Base-by-base conservation (phyloP, 2,329 filamentous ascomycete genomes). In the Colletotrichum lupini region DNA sequence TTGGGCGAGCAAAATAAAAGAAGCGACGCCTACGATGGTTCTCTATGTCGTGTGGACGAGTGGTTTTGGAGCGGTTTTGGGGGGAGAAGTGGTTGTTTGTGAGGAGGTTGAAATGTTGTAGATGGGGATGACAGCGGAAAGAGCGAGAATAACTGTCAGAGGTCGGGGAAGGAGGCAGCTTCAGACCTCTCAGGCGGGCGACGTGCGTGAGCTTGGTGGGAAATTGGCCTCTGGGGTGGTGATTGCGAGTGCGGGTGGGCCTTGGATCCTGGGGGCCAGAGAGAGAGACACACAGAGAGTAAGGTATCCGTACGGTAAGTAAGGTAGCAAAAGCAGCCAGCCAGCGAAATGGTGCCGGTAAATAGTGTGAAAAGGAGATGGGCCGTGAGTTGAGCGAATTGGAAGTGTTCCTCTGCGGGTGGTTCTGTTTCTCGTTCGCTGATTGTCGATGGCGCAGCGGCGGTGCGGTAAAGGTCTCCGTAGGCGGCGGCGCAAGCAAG, bases 31-130 rank as follows among this genome's bases (percentile, higher is more conserved):
- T 59, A 75, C 65, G 66, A 59, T 67, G 55, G 63, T 69, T 65
- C 68, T 76, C 72, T 75, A 65, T 75, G 73, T 77, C 71, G 71
- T 72, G 68, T 75, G 70, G 75, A 77, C 76, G 75, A 74, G 74
- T 76, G 76, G 56, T 66, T 71, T 69, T 73, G 67, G 56, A 37
- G 30, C 52, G 35, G 35, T 55, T 65, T 65, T 57, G 37, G 70
- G 76, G 76, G 67, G 64, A 61, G 66, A 75, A 55, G 61, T 66
- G 56, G 67, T 26, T 73, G 71, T 73, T 73, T 74, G 74, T 65
- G 76, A 77, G 69, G 61, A 76, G 74, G 71, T 68, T 60, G 61
- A 66, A 53, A 55, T 73, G 67, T 56, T 71, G 49, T 49, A 73
- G 67, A 73, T 71, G 60, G 71, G 67, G 70, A 73, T 73, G 58